Base-by-base conservation (phyloP, 1,284 basidiomycete species). In the Irpex lacteus region DNA sequence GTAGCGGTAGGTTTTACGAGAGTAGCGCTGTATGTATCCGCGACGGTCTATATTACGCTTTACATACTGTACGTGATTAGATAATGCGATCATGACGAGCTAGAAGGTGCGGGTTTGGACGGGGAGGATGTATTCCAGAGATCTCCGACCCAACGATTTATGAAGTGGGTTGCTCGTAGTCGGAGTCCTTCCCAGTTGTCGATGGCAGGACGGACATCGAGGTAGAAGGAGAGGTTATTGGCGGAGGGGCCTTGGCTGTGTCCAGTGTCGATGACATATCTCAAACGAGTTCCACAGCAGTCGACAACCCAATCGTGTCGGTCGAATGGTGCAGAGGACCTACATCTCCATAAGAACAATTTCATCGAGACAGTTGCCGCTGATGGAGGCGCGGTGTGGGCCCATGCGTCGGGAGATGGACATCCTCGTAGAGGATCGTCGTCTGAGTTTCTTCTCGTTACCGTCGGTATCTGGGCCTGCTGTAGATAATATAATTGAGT, bases 181-280 rank as follows among this genome's bases (percentile, higher is more conserved):
- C 87, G 87, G n/a, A 94, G 80, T 13, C 93, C 93, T 71, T 98
- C 95, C 89, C 92, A 94, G 70, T 83, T 92, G 73, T 98, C 96
- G 49, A 98, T 76, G 1, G 97, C 96, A 0, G 97, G 97, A 57
- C 97, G 84, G 9, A 95, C 96, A 72, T 99, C 98, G 50, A 99
- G 85, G 76, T 92, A 98, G 78, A 99, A 99, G 3, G 95, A 89
- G 19, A 86, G 73, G 66, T 82, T 82, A 61, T 77, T 77, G 9
- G 79, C 74, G 32, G 77, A 69, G 4, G 79, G 70, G 36, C 74
- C 75, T 55, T 80, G 76, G 36, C 80, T 78, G 64, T 85, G 88
- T n/a, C 98, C 97, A 0, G 95, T 92, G 78, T 99, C 97, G 70
- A 99, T 98, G 63, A 99, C 89, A 79, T 99, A 99, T 66, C 97